These are phyloP conservation scores for Gentiana macrophylla DNA, from an alignment of 257 asterid genomes.

Conservation along the genomic window DNA sequence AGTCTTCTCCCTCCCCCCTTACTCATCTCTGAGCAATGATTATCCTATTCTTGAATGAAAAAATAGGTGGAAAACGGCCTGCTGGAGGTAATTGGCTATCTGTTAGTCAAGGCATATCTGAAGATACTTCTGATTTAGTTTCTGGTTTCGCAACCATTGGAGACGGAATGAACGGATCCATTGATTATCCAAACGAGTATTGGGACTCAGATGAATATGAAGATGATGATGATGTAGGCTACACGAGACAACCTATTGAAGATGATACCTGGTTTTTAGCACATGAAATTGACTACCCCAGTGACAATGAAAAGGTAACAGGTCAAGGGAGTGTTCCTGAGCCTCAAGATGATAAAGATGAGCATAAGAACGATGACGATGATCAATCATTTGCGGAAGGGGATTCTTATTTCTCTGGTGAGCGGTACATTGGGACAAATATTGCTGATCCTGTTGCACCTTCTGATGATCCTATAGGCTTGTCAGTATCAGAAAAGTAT, in stretches of 20 bases:
- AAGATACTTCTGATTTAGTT: slow-evolving; percentile 89
- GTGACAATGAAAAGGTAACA: slow-evolving; percentile 86
- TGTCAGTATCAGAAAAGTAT: slow-evolving; percentile 36
- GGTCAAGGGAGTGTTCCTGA: slow-evolving; percentile 73
- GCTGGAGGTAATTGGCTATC: slow-evolving; percentile 86
- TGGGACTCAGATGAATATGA: slow-evolving; percentile 99
- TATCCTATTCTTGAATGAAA: slow-evolving; percentile 9
- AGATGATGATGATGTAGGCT: slow-evolving; percentile 94
- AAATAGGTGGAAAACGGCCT: slow-evolving; percentile 51
- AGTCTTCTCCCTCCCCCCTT: too few species aligned
- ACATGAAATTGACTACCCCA: slow-evolving; percentile 94
- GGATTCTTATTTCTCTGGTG: slow-evolving; percentile 89
- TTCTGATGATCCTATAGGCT: slow-evolving; percentile 43
- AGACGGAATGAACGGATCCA: slow-evolving; percentile 78
- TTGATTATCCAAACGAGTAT: slow-evolving; percentile 74
- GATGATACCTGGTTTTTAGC: slow-evolving; percentile 98
- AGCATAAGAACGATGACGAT: slow-evolving; percentile 63
- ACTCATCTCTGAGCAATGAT: too few species aligned
- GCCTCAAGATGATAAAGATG: slow-evolving; percentile 51
- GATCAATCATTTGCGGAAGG: slow-evolving; percentile 88
- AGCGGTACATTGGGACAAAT: slow-evolving; percentile 54
- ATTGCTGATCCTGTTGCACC: slow-evolving; percentile 41
- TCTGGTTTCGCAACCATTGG: slow-evolving; percentile 97
- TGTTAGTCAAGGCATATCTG: slow-evolving; percentile 91
- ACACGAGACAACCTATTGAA: slow-evolving; percentile 96